Evolutionary conservation across 2,329 filamentous ascomycete genomes (phyloP).

Genomic region (Dichotomopilus funicola): DNA sequence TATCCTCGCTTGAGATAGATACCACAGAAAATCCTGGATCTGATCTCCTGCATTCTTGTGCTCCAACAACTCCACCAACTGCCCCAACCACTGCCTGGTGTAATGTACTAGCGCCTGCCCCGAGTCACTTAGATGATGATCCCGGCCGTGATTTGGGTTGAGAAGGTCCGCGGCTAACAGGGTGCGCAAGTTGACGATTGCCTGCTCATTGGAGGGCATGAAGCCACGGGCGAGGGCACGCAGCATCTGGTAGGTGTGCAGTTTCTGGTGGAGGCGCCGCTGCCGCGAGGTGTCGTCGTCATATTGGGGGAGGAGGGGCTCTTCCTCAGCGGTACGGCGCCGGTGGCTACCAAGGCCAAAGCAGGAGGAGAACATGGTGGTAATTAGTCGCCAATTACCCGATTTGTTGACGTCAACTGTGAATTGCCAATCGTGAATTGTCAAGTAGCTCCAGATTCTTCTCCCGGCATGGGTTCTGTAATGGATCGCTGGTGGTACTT

Average conservation of each 20-base stretch:
- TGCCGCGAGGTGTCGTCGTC: constrained; percentile 74
- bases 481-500: neutral
- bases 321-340: constrained; percentile 51
- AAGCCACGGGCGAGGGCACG: constrained; percentile 75
- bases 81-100: constrained; percentile 64
- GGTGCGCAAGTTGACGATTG: constrained; percentile 71
- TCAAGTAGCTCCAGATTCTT: no score
- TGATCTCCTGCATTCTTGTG: constrained; percentile 81
- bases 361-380: constrained; percentile 40
- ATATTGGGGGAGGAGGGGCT: constrained; percentile 78
- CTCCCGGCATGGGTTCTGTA: no score
- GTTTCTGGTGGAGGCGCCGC: constrained; percentile 73
- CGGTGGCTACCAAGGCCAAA: constrained; percentile 50
- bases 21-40: constrained; percentile 90
- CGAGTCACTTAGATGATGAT: constrained; percentile 62
- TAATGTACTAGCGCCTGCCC: constrained; percentile 68
- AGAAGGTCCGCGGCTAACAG: constrained; percentile 72
- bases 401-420: no score
- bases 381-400: no score
- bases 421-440: no score
- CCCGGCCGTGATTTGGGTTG: constrained; percentile 58
- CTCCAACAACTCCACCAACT: constrained; percentile 73
- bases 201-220: constrained; percentile 87
- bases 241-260: constrained; percentile 89
- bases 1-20: constrained; percentile 65